phyloP scores from a whole-genome alignment of 768 basidiomycete genomes.

The Hortiboletus flavorubellus region DNA sequence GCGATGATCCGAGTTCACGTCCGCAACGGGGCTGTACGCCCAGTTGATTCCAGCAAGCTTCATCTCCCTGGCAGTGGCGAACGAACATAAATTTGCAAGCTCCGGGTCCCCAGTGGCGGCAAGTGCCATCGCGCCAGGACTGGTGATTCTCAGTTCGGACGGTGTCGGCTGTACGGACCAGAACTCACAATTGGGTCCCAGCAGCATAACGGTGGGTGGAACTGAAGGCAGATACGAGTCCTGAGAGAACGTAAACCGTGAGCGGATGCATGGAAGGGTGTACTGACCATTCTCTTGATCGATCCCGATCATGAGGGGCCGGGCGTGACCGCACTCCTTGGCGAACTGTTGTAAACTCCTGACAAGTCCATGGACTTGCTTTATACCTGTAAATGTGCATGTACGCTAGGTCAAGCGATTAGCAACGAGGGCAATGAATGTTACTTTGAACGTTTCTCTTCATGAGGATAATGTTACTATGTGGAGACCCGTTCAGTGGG shows the following conservation, averaged over 20 bases:
- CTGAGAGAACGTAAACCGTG: conserved; percentile 29
- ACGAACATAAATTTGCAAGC: conserved; percentile 44
- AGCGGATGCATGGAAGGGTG: not conserved
- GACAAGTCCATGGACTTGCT: conserved; percentile 49
- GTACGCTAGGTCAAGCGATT: not conserved
- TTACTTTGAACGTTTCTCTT: conserved; percentile 60
- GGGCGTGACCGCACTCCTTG: conserved; percentile 50
- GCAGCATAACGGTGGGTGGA: conserved; percentile 37
- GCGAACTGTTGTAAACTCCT: conserved; percentile 52
- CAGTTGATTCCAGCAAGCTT: conserved; percentile 65
- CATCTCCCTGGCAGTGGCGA: conserved; percentile 55
- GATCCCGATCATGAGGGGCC: conserved; percentile 62
- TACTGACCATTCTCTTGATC: conserved; percentile 71
- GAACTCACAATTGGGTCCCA: conserved; percentile 65
- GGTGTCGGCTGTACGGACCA: not conserved
- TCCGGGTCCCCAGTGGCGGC: conserved; percentile 49
- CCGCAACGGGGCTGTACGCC: conserved; percentile 68
- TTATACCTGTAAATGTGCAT: conserved; percentile 38
- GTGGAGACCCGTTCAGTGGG: not conserved
- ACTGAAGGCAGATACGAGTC: conserved; percentile 68
- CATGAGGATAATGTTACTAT: conserved; percentile 61
- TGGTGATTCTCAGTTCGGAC: conserved; percentile 22
- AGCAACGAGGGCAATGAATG: not conserved
- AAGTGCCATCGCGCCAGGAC: conserved; percentile 73
- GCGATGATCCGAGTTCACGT: conserved; percentile 64